Percentiles rank a stretch among this genome's conserved stretches.
Evolutionary conservation across 2,329 filamentous ascomycete species (phyloP).

Genomic region (Sclerotinia subarctica): DNA sequence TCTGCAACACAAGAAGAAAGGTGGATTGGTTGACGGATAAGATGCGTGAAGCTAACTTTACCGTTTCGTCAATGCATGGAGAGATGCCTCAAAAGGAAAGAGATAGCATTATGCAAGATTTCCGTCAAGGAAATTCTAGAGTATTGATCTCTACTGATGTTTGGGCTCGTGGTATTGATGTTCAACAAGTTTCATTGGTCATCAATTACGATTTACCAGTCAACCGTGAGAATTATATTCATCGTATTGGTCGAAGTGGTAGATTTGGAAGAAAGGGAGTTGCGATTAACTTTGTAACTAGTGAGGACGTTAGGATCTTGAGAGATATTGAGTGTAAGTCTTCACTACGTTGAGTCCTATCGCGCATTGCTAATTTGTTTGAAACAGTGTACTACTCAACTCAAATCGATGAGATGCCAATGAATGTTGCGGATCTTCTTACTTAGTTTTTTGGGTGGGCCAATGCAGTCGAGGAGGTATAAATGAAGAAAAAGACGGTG

Average conservation of each 20-base stretch:
- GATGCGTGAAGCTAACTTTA: slow-evolving; percentile 98
- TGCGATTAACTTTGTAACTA: slow-evolving; percentile 99
- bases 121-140: slow-evolving; percentile 91
- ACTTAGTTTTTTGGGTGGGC: slow-evolving; percentile 28
- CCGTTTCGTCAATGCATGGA: slow-evolving; percentile 96
- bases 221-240: slow-evolving; percentile 99
- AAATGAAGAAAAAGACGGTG: slow-evolving; percentile 18
- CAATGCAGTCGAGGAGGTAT: neutral
- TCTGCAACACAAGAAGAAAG: slow-evolving; percentile 98
- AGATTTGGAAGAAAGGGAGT: slow-evolving; percentile 98
- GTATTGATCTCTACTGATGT: slow-evolving; percentile 97
- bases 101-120: slow-evolving; percentile 99
- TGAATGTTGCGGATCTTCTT: slow-evolving; percentile 58
- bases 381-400: slow-evolving; percentile 66
- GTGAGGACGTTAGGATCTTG: slow-evolving; percentile 94
- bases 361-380: neutral
- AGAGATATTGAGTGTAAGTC: slow-evolving; percentile 87
- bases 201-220: slow-evolving; percentile 99
- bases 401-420: slow-evolving; percentile 79
- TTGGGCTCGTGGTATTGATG: slow-evolving; percentile 97
- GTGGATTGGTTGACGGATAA: slow-evolving; percentile 99
- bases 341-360: neutral
- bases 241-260: slow-evolving; percentile 93
- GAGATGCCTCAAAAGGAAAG: slow-evolving; percentile 99
- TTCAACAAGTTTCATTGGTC: slow-evolving; percentile 95